A percentile compares a stretch with the other conserved stretches of the same genome.
Conservation (phyloP, 768 basidiomycete species). For the Rhodotorula paludigena region DNA sequence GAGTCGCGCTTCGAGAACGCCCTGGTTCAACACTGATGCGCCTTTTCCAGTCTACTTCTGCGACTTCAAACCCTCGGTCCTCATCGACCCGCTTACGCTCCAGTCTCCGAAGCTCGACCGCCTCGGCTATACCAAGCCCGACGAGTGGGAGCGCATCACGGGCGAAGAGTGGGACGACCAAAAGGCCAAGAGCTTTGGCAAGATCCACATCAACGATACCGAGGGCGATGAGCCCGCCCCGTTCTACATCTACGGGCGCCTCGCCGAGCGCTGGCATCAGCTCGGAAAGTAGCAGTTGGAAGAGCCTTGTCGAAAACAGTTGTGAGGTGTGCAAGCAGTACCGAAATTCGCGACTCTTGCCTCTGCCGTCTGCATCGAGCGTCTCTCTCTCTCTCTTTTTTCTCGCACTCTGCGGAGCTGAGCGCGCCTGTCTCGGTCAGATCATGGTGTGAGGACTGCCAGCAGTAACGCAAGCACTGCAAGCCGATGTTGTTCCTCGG, state of each 20-base stretch:
- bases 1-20: conserved; percentile 30
- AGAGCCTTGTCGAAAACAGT: too few species aligned
- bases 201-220: not conserved
- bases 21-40: not conserved
- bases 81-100: conserved; percentile 18
- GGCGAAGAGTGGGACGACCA: conserved; percentile 16
- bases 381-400: too few species aligned
- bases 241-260: conserved; percentile 4
- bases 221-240: conserved; percentile 12
- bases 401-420: too few species aligned
- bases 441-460: too few species aligned
- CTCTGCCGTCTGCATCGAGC: too few species aligned
- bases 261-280: conserved; percentile 19
- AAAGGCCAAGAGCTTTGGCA: conserved; percentile 17
- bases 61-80: conserved; percentile 2
- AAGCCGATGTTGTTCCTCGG: too few species aligned
- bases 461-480: too few species aligned
- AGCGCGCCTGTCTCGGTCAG: too few species aligned
- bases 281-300: conserved; percentile 15
- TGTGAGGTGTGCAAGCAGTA: too few species aligned
- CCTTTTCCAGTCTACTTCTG: conserved; percentile 14
- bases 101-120: conserved; percentile 17
- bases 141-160: conserved; percentile 19
- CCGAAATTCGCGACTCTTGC: too few species aligned
- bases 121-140: conserved; percentile 6